A percentile compares a stretch with the other conserved stretches of the same genome.
phyloP scores from a whole-genome alignment of 768 basidiomycete species.

The Lentinula sp. region DNA sequence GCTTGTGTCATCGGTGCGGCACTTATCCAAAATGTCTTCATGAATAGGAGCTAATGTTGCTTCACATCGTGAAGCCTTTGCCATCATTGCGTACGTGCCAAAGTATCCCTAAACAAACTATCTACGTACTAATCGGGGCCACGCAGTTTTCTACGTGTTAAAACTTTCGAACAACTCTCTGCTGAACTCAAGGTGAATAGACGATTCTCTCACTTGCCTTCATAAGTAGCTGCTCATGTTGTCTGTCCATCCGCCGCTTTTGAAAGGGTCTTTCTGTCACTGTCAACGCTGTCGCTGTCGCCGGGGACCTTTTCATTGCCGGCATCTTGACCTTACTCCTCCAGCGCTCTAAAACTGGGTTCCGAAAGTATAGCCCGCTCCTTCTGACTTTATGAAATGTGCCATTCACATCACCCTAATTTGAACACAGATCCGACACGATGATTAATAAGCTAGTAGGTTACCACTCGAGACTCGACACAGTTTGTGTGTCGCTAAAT shows the following conservation, averaged over 20 bases:
- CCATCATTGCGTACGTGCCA: slow-evolving; percentile 5
- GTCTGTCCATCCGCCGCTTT: not conserved
- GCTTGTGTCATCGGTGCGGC: slow-evolving; percentile 26
- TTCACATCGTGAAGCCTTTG: not conserved
- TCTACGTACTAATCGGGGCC: not conserved
- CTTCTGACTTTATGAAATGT: not conserved
- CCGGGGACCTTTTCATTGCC: slow-evolving; percentile 42
- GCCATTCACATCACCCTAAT: not conserved
- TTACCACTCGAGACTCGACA: not conserved
- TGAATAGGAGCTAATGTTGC: not conserved
- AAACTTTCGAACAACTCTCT: slow-evolving; percentile 26
- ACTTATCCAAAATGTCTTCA: not conserved
- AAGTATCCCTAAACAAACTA: not conserved
- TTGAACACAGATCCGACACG: slow-evolving; percentile 32
- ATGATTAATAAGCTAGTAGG: slow-evolving; percentile 40
- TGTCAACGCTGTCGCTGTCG: slow-evolving; percentile 39
- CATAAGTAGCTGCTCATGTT: not conserved
- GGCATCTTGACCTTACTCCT: slow-evolving; percentile 33
- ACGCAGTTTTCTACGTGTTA: slow-evolving; percentile 22
- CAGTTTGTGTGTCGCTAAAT: not conserved
- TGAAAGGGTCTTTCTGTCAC: slow-evolving; percentile 30
- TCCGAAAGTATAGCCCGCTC: slow-evolving; percentile 26
- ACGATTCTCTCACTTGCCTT: not conserved
- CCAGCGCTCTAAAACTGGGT: slow-evolving; percentile 41
- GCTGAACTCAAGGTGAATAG: slow-evolving; percentile 26